Conservation (phyloP, 441 rosid genomes). For the Kokia cookei region DNA sequence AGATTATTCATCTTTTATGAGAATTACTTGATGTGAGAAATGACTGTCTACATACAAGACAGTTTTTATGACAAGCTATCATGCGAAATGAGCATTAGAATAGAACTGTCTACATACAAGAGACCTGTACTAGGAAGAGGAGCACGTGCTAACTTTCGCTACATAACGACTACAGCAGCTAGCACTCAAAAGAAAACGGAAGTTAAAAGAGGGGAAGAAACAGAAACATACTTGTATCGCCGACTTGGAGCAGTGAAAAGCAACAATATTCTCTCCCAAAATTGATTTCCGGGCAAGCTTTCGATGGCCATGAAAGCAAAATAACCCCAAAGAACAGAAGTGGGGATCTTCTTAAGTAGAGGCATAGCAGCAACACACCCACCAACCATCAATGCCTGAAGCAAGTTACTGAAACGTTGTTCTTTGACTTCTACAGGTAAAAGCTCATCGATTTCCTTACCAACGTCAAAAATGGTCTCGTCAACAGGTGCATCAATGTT, state of each 20-base stretch:
- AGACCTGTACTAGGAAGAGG: background rate
- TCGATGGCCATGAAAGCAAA: constrained; percentile 86
- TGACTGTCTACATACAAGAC: background rate
- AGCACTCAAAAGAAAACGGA: background rate
- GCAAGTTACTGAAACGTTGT: constrained; percentile 72
- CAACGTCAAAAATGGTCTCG: constrained; percentile 58
- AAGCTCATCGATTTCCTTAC: constrained; percentile 68
- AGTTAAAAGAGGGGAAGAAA: background rate
- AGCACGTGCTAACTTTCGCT: background rate
- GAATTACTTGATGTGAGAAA: background rate
- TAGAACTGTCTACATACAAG: background rate
- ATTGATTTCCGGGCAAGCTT: constrained; percentile 79
- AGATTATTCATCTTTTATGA: background rate
- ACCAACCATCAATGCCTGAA: constrained; percentile 71
- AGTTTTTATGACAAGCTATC: background rate
- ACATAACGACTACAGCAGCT: background rate
- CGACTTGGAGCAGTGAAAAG: constrained; percentile 74
- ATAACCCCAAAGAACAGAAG: constrained; percentile 83
- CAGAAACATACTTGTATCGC: constrained; percentile 55
- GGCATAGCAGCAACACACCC: constrained; percentile 82
- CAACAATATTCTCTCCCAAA: constrained; percentile 76
- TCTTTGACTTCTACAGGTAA: constrained; percentile 76
- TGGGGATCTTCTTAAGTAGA: constrained; percentile 62
- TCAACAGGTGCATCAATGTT: constrained; percentile 74
- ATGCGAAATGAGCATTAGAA: background rate